phyloP scores from a whole-genome alignment of 2,329 filamentous ascomycete species.

The Alternaria sp. region DNA sequence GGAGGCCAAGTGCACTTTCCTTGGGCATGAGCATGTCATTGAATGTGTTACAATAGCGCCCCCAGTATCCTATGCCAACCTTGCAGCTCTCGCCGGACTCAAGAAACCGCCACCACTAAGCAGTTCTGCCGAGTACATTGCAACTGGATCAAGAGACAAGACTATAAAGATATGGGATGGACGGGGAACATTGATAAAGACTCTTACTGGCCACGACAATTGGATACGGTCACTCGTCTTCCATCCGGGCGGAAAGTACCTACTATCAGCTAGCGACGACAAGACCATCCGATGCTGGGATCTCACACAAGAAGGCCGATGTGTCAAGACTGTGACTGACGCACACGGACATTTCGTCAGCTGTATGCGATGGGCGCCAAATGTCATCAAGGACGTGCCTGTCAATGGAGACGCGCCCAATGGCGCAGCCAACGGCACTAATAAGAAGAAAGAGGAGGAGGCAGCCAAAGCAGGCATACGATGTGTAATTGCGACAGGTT shows the following conservation, averaged over 20 bases:
- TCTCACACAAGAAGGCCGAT: slow-evolving; percentile 85
- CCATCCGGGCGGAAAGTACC: slow-evolving; percentile 89
- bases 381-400: slow-evolving; percentile 68
- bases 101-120: slow-evolving; percentile 80
- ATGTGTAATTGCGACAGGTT: slow-evolving; percentile 86
- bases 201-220: slow-evolving; percentile 87
- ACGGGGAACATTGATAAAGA: slow-evolving; percentile 84
- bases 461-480: slow-evolving; percentile 71
- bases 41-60: slow-evolving; percentile 90
- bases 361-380: slow-evolving; percentile 87
- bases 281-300: slow-evolving; percentile 96
- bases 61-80: slow-evolving; percentile 75
- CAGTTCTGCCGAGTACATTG: slow-evolving; percentile 85
- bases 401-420: slow-evolving; percentile 54
- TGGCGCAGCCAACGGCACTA: slow-evolving; percentile 54
- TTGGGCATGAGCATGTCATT: slow-evolving; percentile 86
- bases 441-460: slow-evolving; percentile 62
- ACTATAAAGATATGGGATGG: slow-evolving; percentile 89
- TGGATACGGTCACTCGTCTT: slow-evolving; percentile 90
- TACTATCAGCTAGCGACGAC: slow-evolving; percentile 86
- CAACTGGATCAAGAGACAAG: slow-evolving; percentile 89
- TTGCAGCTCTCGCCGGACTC: slow-evolving; percentile 79
- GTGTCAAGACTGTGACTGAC: slow-evolving; percentile 81
- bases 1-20: slow-evolving; percentile 79
- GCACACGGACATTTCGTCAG: slow-evolving; percentile 86